Conservation (phyloP, 2,329 filamentous ascomycete genomes). For the Aquanectria penicillioides region DNA sequence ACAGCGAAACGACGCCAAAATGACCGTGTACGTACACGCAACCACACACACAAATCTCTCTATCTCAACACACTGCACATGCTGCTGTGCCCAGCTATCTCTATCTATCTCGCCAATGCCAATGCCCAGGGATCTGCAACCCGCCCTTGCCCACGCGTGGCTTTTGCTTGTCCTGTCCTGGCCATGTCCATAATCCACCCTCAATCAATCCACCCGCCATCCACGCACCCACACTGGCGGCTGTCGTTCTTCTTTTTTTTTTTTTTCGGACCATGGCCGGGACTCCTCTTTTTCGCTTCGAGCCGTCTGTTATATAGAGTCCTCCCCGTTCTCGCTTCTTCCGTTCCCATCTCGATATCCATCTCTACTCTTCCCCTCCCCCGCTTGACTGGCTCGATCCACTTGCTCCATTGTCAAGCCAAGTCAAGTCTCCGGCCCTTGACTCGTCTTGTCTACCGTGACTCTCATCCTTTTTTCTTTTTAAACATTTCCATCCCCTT, state of each 20-base stretch:
- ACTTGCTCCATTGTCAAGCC: background rate
- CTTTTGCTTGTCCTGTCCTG: slow-evolving; percentile 8
- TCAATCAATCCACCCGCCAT: background rate
- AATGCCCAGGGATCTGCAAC: slow-evolving; percentile 16
- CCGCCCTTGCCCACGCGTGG: slow-evolving; percentile 23
- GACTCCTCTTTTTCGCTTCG: background rate
- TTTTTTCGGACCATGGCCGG: slow-evolving; percentile 21
- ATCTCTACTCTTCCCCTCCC: slow-evolving; percentile 5
- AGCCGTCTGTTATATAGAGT: slow-evolving; percentile 26
- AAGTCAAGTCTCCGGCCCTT: too few species aligned
- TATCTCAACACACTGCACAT: background rate
- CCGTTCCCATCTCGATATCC: slow-evolving; percentile 19
- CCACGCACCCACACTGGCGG: background rate
- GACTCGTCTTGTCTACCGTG: too few species aligned
- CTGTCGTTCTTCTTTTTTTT: background rate
- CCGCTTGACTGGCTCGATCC: background rate
- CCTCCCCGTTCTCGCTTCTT: slow-evolving; percentile 13
- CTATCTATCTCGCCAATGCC: slow-evolving; percentile 3
- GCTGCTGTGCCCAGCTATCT: background rate
- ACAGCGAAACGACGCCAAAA: background rate
- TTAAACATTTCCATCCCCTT: background rate
- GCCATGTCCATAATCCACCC: background rate
- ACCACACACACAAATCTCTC: slow-evolving; percentile 8
- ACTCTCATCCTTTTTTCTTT: background rate
- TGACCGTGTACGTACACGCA: slow-evolving; percentile 4